Percentiles rank a stretch among this genome's conserved stretches.
These are phyloP conservation scores for Podospora pseudocomata DNA, from an alignment of 495 filamentous ascomycete genomes.

Conservation along the genomic window DNA sequence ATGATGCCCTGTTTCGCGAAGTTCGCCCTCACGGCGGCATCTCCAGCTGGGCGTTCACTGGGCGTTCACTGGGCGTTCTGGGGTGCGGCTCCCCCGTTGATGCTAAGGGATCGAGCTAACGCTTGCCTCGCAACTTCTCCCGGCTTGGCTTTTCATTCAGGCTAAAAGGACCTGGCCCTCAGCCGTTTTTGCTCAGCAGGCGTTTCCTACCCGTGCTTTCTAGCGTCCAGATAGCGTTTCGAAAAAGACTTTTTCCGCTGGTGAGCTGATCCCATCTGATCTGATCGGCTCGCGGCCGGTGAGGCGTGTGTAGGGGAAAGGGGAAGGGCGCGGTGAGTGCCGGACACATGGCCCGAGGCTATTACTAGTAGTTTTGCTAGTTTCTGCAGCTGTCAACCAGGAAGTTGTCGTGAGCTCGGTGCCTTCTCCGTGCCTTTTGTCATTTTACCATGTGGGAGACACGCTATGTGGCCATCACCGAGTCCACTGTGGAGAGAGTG, in stretches of 20 bases:
- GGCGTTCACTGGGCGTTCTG: neutral
- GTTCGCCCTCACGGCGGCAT: neutral
- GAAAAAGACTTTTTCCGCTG: neutral
- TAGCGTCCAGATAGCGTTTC: neutral
- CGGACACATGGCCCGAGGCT: neutral
- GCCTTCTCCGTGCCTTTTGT: neutral
- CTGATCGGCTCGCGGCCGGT: no score
- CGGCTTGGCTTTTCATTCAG: conserved; percentile 30
- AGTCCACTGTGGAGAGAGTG: neutral
- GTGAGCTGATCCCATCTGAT: conserved; percentile 1
- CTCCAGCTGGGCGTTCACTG: neutral
- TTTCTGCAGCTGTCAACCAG: neutral
- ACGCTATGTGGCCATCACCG: neutral
- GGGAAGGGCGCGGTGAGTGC: neutral
- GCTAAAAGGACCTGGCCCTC: conserved; percentile 17
- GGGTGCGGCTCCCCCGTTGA: neutral
- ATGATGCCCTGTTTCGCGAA: neutral
- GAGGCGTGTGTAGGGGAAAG: neutral
- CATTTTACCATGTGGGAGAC: neutral
- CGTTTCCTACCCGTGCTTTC: neutral
- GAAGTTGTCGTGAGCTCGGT: neutral
- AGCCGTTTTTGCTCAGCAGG: neutral
- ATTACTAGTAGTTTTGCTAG: neutral
- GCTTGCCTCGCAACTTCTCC: conserved; percentile 16
- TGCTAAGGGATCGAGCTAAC: neutral